Conservation (phyloP, 768 basidiomycete genomes). For the Sarcodon sp. region DNA sequence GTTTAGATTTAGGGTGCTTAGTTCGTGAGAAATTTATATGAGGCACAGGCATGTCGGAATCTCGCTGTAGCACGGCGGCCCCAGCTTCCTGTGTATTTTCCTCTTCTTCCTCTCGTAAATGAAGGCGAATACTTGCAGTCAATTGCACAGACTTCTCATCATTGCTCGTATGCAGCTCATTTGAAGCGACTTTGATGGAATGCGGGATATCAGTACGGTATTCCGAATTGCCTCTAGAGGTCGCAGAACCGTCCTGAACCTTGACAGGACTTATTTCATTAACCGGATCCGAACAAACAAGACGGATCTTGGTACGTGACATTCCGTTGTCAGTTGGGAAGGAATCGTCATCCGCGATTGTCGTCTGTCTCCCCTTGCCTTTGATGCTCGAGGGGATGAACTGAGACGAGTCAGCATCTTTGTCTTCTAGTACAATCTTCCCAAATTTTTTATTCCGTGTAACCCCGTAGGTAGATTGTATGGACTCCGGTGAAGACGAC, state of each 20-base stretch:
- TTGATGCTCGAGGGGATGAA: too few species aligned
- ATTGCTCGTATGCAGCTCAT: background rate
- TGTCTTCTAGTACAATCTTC: too few species aligned
- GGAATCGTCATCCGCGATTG: too few species aligned
- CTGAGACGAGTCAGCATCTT: too few species aligned
- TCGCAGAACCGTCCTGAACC: background rate
- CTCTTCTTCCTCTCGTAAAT: constrained; percentile 8
- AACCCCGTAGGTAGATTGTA: too few species aligned
- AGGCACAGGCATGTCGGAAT: background rate
- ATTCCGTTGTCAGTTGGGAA: too few species aligned
- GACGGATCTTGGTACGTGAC: too few species aligned
- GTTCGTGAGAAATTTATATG: too few species aligned
- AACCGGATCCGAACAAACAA: background rate
- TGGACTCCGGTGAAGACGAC: too few species aligned
- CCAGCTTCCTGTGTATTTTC: constrained; percentile 8
- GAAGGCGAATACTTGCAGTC: background rate
- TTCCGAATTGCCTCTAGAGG: background rate
- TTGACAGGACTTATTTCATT: background rate
- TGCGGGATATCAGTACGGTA: background rate
- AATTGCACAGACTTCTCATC: background rate
- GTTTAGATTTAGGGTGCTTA: too few species aligned
- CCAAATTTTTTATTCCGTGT: too few species aligned
- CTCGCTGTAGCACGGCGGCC: background rate
- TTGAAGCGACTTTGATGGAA: background rate
- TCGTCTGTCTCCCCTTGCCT: too few species aligned